Evolutionary conservation across 2,329 filamentous ascomycete genomes (phyloP).

Genomic region (Hymenoscyphus fraxineus): DNA sequence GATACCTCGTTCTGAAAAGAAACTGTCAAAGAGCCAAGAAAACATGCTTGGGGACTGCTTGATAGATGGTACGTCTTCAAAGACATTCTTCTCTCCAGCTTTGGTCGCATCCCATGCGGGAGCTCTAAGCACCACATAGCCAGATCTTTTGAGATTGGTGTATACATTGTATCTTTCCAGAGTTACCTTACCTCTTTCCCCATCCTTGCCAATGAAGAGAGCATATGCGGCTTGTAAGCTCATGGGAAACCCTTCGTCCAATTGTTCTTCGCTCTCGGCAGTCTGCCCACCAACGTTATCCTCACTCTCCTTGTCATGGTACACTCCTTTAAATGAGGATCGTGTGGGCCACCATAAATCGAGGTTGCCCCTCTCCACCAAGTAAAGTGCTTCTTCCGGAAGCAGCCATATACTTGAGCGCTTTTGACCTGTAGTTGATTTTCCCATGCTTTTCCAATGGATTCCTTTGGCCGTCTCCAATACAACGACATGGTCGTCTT

Average conservation of each 20-base stretch:
- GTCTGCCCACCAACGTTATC: slow-evolving; percentile 20
- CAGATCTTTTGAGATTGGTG: slow-evolving; percentile 73
- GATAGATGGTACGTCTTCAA: slow-evolving; percentile 7
- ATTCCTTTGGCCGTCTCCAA: slow-evolving; percentile 69
- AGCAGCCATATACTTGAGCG: slow-evolving; percentile 72
- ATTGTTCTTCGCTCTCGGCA: slow-evolving; percentile 39
- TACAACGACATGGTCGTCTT: slow-evolving; percentile 52
- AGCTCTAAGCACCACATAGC: slow-evolving; percentile 77
- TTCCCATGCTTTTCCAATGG: slow-evolving; percentile 74
- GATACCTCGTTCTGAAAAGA: slow-evolving; percentile 27
- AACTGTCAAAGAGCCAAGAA: slow-evolving; percentile 31
- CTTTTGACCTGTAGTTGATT: slow-evolving; percentile 53
- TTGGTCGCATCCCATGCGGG: slow-evolving; percentile 44
- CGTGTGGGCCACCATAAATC: slow-evolving; percentile 78
- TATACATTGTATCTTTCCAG: slow-evolving; percentile 88
- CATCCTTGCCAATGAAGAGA: slow-evolving; percentile 70
- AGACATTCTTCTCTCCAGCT: slow-evolving; percentile 17
- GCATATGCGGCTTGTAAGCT: slow-evolving; percentile 89
- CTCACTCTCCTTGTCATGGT: slow-evolving; percentile 15
- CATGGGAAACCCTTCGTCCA: slow-evolving; percentile 69
- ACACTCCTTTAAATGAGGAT: slow-evolving; percentile 44
- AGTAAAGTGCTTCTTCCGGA: slow-evolving; percentile 86
- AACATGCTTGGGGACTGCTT: slow-evolving; percentile 27
- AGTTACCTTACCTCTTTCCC: slow-evolving; percentile 54
- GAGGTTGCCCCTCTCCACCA: slow-evolving; percentile 82